Evolutionary conservation across 1,139 yeast genomes (phyloP).

Genomic region (Pichia norvegensis): DNA sequence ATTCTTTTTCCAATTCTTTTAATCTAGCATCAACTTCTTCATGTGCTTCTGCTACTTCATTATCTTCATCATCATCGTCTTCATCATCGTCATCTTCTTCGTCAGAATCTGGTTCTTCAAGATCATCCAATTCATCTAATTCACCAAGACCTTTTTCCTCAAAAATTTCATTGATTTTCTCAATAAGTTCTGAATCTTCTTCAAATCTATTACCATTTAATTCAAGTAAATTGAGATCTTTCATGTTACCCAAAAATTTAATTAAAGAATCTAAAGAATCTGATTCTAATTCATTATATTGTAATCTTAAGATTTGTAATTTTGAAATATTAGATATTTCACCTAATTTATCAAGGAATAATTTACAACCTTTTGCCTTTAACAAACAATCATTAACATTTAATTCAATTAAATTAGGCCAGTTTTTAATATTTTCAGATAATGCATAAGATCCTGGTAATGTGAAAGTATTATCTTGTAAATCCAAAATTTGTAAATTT

Average conservation of each 20-base stretch:
- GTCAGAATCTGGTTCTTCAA: constrained; percentile 84
- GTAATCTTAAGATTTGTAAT: constrained; percentile 61
- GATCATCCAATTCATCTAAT: constrained; percentile 84
- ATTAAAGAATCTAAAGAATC: constrained; percentile 53
- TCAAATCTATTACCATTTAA: constrained; percentile 87
- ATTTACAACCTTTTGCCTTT: constrained; percentile 64
- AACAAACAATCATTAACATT: constrained; percentile 85
- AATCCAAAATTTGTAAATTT: constrained; percentile 62
- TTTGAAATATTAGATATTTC: constrained; percentile 30
- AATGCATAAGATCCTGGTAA: constrained; percentile 71
- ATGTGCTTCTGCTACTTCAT: constrained; percentile 42
- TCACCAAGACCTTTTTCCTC: constrained; percentile 73
- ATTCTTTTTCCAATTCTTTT: constrained; percentile 50
- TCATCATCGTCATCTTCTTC: constrained; percentile 72
- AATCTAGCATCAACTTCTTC: constrained; percentile 30
- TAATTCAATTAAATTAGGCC: constrained; percentile 62
- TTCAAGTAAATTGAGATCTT: constrained; percentile 59
- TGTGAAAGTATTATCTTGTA: constrained; percentile 94
- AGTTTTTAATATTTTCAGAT: constrained; percentile 45
- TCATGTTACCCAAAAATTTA: constrained; percentile 49
- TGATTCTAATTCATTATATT: constrained; percentile 80
- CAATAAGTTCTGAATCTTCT: constrained; percentile 61
- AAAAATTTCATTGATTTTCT: constrained; percentile 51
- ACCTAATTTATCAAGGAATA: constrained; percentile 43
- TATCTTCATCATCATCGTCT: constrained; percentile 58